phyloP scores from a whole-genome alignment of 139 green algal genomes.

The Micromonas commoda region DNA sequence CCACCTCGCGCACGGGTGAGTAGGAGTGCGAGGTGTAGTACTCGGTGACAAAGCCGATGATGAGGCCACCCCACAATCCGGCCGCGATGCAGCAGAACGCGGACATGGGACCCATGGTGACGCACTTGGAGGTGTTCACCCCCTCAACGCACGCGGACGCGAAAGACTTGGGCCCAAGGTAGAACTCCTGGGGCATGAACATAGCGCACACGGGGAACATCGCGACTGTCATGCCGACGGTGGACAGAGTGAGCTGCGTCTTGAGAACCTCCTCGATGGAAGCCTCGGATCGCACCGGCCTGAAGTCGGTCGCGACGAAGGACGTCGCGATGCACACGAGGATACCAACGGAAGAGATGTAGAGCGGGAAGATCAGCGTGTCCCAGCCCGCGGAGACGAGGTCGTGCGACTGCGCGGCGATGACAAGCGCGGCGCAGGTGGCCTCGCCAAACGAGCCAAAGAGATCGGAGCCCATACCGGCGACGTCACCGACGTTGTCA shows the following conservation, averaged over 20 bases:
- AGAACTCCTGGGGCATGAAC: slow-evolving; percentile 32
- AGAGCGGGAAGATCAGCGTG: slow-evolving; percentile 75
- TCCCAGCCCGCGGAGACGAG: slow-evolving; percentile 46
- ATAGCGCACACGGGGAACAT: slow-evolving; percentile 40
- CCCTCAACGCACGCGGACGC: background rate
- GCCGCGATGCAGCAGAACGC: slow-evolving; percentile 81
- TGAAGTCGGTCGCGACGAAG: slow-evolving; percentile 79
- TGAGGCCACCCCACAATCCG: slow-evolving; percentile 87
- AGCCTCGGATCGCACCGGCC: slow-evolving; percentile 42
- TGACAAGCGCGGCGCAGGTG: slow-evolving; percentile 89
- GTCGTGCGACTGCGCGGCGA: slow-evolving; percentile 67
- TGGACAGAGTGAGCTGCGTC: slow-evolving; percentile 85
- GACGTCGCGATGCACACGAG: slow-evolving; percentile 82
- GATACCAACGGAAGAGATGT: slow-evolving; percentile 77
- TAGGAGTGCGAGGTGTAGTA: slow-evolving; percentile 93
- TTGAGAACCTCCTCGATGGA: slow-evolving; percentile 89
- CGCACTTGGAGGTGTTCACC: slow-evolving; percentile 45
- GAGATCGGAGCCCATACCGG: slow-evolving; percentile 93
- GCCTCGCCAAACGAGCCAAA: slow-evolving; percentile 95
- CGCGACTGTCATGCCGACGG: slow-evolving; percentile 70
- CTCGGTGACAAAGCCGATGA: slow-evolving; percentile 92
- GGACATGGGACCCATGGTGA: slow-evolving; percentile 56
- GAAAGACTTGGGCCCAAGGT: slow-evolving; percentile 21
- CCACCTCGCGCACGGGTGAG: slow-evolving; percentile 66
- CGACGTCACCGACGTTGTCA: slow-evolving; percentile 97